These are phyloP conservation scores for Candida arabinofermentans DNA, from an alignment of 805 yeast genomes.

Conservation along the genomic window DNA sequence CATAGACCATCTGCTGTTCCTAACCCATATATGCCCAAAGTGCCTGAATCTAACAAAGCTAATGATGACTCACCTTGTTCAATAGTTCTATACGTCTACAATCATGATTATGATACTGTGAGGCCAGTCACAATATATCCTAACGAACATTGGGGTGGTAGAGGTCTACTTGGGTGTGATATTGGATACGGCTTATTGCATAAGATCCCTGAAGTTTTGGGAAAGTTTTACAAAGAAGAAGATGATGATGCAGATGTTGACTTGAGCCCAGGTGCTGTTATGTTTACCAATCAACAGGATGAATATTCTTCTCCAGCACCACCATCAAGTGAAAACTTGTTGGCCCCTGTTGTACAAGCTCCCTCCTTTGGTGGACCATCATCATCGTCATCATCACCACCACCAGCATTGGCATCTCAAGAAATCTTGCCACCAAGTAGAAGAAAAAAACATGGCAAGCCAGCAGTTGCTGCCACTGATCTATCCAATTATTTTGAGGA, in stretches of 20 bases:
- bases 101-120: constrained; percentile 79
- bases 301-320: constrained; percentile 1
- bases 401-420: constrained; percentile 1
- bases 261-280: constrained; percentile 23
- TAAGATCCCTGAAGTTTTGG: constrained; percentile 57
- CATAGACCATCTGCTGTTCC: constrained; percentile 1
- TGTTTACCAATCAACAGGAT: constrained; percentile 12
- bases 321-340: constrained; percentile 11
- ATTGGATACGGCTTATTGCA: constrained; percentile 92
- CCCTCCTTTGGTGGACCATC: constrained; percentile 16
- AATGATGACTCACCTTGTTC: constrained; percentile 23
- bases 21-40: constrained; percentile 17
- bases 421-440: constrained; percentile 12
- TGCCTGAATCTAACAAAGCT: constrained; percentile 14
- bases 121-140: constrained; percentile 84
- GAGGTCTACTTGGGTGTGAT: constrained; percentile 86
- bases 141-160: constrained; percentile 74
- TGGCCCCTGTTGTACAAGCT: constrained; percentile 22
- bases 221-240: constrained; percentile 31
- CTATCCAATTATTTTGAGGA: constrained; percentile 37
- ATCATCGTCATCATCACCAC: too few relatives aligned
- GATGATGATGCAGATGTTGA: constrained; percentile 19
- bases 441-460: constrained; percentile 11
- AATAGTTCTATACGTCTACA: constrained; percentile 69
- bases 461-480: constrained; percentile 20